These are phyloP conservation scores for Corniculantispora saksenae DNA, from an alignment of 2,329 filamentous ascomycete species.

Conservation along the genomic window DNA sequence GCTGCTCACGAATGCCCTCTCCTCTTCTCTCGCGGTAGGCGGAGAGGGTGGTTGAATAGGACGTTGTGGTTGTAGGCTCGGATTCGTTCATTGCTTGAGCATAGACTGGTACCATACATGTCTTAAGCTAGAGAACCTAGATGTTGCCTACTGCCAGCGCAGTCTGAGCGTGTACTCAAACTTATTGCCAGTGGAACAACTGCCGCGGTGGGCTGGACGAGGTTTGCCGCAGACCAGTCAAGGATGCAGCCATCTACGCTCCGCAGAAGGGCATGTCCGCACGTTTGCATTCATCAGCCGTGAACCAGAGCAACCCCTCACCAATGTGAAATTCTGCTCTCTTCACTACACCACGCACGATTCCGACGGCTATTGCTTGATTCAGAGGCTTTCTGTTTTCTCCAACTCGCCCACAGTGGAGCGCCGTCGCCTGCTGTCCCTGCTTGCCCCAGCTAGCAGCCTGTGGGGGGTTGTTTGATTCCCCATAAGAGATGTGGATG, in stretches of 20 bases:
- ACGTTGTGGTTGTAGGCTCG: no score
- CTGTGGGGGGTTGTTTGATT: not conserved
- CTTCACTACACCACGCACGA: not conserved
- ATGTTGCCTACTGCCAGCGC: no score
- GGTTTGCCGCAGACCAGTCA: not conserved
- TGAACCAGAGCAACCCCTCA: not conserved
- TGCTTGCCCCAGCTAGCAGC: not conserved
- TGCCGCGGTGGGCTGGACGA: not conserved
- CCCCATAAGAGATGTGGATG: not conserved
- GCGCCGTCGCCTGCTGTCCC: not conserved
- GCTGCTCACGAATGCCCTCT: no score
- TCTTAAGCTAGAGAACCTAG: not conserved
- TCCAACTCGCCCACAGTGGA: slow-evolving; percentile 1
- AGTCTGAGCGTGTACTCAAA: no score
- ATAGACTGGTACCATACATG: not conserved
- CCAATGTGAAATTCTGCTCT: not conserved
- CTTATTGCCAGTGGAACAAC: not conserved
- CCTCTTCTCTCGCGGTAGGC: no score
- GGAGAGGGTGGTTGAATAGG: no score
- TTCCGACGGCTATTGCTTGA: slow-evolving; percentile 1
- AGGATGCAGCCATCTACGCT: not conserved
- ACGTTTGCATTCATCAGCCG: no score
- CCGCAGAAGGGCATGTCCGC: no score
- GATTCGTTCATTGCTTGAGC: no score
- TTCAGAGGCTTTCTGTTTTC: not conserved